Percentiles rank a stretch among this genome's conserved stretches.
phyloP scores from a whole-genome alignment of 805 yeast species.

The Ascoidea rubescens region DNA sequence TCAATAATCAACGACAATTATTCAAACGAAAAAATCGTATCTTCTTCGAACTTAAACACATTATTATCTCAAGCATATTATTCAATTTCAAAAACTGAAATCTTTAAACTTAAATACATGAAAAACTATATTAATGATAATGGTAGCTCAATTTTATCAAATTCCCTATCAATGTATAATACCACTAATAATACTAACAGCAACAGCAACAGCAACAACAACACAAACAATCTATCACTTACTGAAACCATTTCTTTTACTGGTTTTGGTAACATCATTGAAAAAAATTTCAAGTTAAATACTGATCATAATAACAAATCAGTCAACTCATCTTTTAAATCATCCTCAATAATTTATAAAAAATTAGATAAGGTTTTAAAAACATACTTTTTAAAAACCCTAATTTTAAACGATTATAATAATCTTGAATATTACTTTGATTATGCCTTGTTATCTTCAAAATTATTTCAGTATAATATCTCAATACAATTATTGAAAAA shows the following conservation, averaged over 20 bases:
- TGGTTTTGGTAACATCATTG: no score
- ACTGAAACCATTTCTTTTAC: no score
- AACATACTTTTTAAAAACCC: neutral
- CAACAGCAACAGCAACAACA: no score
- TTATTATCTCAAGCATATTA: neutral
- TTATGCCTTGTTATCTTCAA: neutral
- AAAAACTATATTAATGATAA: neutral
- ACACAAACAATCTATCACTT: neutral
- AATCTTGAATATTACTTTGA: neutral
- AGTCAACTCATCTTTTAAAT: neutral
- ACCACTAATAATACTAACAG: no score
- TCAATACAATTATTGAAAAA: conserved; percentile 1
- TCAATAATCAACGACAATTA: neutral
- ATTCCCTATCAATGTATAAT: neutral
- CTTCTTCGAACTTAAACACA: neutral
- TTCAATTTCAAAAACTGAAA: neutral
- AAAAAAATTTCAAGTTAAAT: no score
- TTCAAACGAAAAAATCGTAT: neutral
- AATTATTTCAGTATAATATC: neutral
- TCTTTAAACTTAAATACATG: neutral
- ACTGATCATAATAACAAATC: no score
- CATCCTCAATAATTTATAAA: neutral
- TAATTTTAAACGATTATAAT: no score
- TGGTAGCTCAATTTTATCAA: no score
- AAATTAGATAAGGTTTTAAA: no score